Base-by-base conservation (phyloP, 2,329 filamentous ascomycete genomes). In the Cladorrhinum sp. region DNA sequence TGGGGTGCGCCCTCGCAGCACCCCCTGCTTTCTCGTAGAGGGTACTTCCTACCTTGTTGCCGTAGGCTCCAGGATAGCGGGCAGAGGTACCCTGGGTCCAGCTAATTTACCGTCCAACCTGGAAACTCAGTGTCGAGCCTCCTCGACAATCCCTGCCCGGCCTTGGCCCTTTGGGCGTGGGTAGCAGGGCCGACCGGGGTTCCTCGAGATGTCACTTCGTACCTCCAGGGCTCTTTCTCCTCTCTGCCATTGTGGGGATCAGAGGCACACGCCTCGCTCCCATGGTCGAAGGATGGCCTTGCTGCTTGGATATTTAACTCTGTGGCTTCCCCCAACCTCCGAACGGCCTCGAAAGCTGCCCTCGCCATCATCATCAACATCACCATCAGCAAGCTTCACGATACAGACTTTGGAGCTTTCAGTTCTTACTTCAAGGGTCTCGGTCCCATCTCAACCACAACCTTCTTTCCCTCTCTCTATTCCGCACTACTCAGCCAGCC, bases 51-150 rank as follows among this genome's bases (percentile, higher is more conserved):
- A n/a, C 63, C 63, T n/a, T n/a, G n/a, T n/a, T n/a, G n/a, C n/a
- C n/a, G n/a, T n/a, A 67, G 65, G 67, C 67, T 67, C 59, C 66
- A 65, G 61, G 58, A 63, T 63, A 61, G 56, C 42, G 56, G 23
- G 36, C 36, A 51, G 26, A 58, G 33, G 42, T 48, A n/a, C 21
- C 52, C 24, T 30, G 52, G 28, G 30, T 20, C 39, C 57, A 39
- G 39, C 26, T 23, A 62, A 59, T 62, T 59, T 59, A 46, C 54
- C 36, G 30, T 54, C 28, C 24, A 54, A n/a, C 49, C 51, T 55
- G 50, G 30, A 55, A 52, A 26, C 28, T 49, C 21, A 46, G 50
- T n/a, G 28, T 49, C 24, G 42, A 51, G 24, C 49, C 49, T 51
- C 49, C 49, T 51, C 23, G 21, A 24, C 49, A 51, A 51, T 26